Evolutionary conservation across 2,329 filamentous ascomycete genomes (phyloP).

Genomic region (Zymoseptoria pseudotritici): DNA sequence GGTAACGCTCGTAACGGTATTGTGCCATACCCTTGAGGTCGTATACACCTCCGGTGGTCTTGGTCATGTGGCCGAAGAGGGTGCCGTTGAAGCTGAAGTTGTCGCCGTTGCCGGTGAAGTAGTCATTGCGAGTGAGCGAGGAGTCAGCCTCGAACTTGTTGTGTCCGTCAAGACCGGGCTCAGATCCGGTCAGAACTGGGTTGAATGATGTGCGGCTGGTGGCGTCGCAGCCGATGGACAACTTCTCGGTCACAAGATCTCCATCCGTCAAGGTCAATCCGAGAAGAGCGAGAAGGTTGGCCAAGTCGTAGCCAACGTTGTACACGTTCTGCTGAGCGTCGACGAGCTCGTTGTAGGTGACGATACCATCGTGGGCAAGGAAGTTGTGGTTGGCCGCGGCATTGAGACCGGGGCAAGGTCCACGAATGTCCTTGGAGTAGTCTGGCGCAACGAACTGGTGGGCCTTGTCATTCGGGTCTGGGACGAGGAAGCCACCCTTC

Average conservation of each 20-base stretch:
- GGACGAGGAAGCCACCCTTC: slow-evolving; percentile 39
- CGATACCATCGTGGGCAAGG: slow-evolving; percentile 37
- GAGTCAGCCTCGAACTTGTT: slow-evolving; percentile 38
- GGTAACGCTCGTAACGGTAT: slow-evolving; percentile 35
- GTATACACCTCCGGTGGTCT: slow-evolving; percentile 29
- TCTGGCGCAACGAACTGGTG: slow-evolving; percentile 33
- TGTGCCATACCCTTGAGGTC: slow-evolving; percentile 32
- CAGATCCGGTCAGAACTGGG: slow-evolving; percentile 29
- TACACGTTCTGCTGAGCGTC: slow-evolving; percentile 41
- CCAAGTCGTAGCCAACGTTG: slow-evolving; percentile 39
- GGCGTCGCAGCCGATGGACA: slow-evolving; percentile 41
- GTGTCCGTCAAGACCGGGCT: slow-evolving; percentile 39
- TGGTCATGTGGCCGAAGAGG: slow-evolving; percentile 34
- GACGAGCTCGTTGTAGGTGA: slow-evolving; percentile 38
- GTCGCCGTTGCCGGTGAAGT: slow-evolving; percentile 30
- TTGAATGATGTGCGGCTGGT: slow-evolving; percentile 34
- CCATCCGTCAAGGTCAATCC: slow-evolving; percentile 36
- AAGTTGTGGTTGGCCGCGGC: slow-evolving; percentile 40
- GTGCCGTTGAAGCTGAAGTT: slow-evolving; percentile 36
- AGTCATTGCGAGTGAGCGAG: slow-evolving; percentile 37
- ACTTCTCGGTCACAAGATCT: slow-evolving; percentile 36
- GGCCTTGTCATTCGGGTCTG: slow-evolving; percentile 35
- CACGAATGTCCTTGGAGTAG: slow-evolving; percentile 33
- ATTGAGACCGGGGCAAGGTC: slow-evolving; percentile 38
- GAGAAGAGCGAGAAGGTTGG: slow-evolving; percentile 34